These are phyloP conservation scores for Spinacia oleracea DNA, from an alignment of 179 eudicot genomes.

Conservation along the genomic window DNA sequence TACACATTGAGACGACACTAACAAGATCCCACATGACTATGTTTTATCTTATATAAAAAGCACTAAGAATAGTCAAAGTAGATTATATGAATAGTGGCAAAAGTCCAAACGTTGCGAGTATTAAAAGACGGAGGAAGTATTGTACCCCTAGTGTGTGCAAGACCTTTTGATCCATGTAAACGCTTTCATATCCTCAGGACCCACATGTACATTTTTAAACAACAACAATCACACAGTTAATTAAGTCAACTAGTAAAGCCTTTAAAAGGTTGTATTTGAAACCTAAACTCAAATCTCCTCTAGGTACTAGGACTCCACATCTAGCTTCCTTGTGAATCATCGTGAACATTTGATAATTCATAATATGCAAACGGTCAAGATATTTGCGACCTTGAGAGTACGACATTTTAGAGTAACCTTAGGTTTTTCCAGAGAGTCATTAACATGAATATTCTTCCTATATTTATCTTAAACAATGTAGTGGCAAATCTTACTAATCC, in stretches of 20 bases:
- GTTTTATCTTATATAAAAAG: too few relatives aligned
- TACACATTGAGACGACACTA: too few relatives aligned
- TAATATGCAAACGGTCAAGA: neutral
- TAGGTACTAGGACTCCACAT: neutral
- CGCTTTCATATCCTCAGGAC: neutral
- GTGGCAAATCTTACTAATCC: neutral
- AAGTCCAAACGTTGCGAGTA: too few relatives aligned
- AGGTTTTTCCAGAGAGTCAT: neutral
- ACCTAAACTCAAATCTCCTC: neutral
- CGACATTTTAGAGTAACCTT: too few relatives aligned
- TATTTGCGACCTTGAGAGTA: neutral
- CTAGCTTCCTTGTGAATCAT: neutral
- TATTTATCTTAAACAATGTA: too few relatives aligned
- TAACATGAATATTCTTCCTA: too few relatives aligned
- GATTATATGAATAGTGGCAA: too few relatives aligned
- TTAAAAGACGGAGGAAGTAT: too few relatives aligned
- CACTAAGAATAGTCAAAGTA: too few relatives aligned
- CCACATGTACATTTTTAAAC: neutral
- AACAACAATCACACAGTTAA: neutral
- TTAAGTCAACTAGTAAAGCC: neutral
- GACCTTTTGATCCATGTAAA: too few relatives aligned
- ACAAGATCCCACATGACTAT: too few relatives aligned
- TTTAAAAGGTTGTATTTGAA: neutral
- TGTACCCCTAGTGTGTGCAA: too few relatives aligned
- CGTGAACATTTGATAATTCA: neutral